A percentile compares a stretch with the other conserved stretches of the same genome.
Conservation (phyloP, 495 filamentous ascomycete genomes). For the Penicillium samsonianum region DNA sequence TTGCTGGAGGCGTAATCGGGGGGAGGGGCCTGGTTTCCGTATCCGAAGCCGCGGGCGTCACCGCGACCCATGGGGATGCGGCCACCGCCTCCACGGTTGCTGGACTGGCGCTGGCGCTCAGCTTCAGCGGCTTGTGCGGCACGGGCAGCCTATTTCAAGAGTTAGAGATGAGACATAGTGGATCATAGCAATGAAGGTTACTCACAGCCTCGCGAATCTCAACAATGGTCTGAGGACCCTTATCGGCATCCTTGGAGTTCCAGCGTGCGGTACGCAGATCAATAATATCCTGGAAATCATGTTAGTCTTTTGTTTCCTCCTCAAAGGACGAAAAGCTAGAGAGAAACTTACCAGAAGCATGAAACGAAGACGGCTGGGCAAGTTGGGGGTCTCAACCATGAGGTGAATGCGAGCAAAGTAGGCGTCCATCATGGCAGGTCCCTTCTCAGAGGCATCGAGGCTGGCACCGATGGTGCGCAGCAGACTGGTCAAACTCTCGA, state of each 20-base stretch:
- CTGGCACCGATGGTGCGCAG: constrained; percentile 87
- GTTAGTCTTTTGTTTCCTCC: constrained; percentile 8
- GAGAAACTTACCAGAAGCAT: constrained; percentile 78
- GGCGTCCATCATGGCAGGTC: constrained; percentile 79
- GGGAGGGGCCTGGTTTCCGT: constrained; percentile 62
- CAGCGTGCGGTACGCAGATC: constrained; percentile 77
- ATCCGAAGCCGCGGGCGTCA: constrained; percentile 76
- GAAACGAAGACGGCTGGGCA: constrained; percentile 87
- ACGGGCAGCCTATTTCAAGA: constrained; percentile 59
- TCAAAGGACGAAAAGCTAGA: background rate
- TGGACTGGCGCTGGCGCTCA: constrained; percentile 49
- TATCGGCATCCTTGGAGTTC: constrained; percentile 79
- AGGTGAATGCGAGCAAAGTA: constrained; percentile 87
- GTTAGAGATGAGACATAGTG: constrained; percentile 19
- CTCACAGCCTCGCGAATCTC: constrained; percentile 84
- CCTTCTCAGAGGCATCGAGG: constrained; percentile 79
- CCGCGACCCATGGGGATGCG: constrained; percentile 75
- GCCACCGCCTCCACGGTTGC: constrained; percentile 57
- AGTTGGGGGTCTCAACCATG: constrained; percentile 71
- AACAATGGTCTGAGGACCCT: constrained; percentile 94
- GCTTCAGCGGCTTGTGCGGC: constrained; percentile 64
- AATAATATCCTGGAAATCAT: constrained; percentile 65
- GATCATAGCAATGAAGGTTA: constrained; percentile 11
- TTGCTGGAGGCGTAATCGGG: constrained; percentile 73
- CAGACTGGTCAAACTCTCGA: constrained; percentile 91